phyloP scores from a whole-genome alignment of 495 filamentous ascomycete genomes.

The Talaromyces thailandensis region DNA sequence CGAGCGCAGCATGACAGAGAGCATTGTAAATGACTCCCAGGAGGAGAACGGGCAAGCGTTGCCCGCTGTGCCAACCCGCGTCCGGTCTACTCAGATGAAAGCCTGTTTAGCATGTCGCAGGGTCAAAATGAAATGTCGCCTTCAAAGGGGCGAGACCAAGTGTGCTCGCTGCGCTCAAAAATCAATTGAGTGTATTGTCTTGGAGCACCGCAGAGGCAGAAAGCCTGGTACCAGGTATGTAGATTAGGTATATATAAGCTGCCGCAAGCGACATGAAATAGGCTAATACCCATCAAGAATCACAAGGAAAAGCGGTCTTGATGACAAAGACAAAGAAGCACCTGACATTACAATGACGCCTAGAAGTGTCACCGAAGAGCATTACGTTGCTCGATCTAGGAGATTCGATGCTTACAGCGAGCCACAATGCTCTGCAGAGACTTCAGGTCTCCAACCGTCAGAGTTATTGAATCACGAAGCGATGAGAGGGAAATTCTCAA shows the following conservation, averaged over 20 bases:
- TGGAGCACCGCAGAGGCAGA: not conserved
- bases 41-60: not conserved
- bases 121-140: constrained; percentile 6
- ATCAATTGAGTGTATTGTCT: not conserved
- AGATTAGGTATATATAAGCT: not conserved
- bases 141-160: not conserved
- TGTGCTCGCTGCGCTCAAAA: not conserved
- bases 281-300: not conserved
- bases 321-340: not conserved
- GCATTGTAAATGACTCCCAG: not conserved
- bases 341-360: not conserved
- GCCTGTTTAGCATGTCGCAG: constrained; percentile 6
- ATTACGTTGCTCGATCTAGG: not conserved
- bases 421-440: not conserved
- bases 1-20: not conserved
- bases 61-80: not conserved
- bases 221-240: not conserved
- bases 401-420: not conserved
- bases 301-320: not conserved
- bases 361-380: not conserved
- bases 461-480: constrained; percentile 8
- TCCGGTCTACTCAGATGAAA: not conserved
- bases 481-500: constrained; percentile 4
- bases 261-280: not conserved
- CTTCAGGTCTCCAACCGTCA: constrained; percentile 8